A percentile compares a stretch with the other conserved stretches of the same genome.
These are phyloP conservation scores for Suaeda aralocaspica DNA, from an alignment of 148 eudicot species.

Conservation along the genomic window DNA sequence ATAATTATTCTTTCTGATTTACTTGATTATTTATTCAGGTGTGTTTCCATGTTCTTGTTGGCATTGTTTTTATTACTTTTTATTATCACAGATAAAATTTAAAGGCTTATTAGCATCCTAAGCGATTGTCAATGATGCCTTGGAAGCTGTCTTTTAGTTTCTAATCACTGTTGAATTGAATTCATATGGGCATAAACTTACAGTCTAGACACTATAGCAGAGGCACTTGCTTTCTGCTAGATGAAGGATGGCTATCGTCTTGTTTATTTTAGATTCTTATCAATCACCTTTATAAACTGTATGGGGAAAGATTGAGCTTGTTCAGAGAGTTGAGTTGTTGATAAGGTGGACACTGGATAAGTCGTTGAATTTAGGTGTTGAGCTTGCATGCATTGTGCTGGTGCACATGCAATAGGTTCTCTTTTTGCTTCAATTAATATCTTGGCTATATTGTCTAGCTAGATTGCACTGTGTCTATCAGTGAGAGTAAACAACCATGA, in stretches of 20 bases:
- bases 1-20: not conserved
- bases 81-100: too few relatives aligned
- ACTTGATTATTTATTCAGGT: not conserved
- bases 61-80: too few relatives aligned
- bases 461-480: not conserved
- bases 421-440: not conserved
- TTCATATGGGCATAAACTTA: not conserved
- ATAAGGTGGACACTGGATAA: not conserved
- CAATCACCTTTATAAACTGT: not conserved
- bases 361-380: not conserved
- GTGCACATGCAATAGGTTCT: not conserved
- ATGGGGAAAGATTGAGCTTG: not conserved
- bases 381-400: not conserved
- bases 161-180: not conserved
- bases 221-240: not conserved
- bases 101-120: too few relatives aligned
- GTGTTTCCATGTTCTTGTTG: not conserved
- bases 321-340: not conserved
- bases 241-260: not conserved
- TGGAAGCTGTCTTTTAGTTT: not conserved
- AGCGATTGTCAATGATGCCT: not conserved
- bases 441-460: not conserved
- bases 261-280: too few relatives aligned
- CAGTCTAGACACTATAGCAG: not conserved
- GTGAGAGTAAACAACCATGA: not conserved